Conservation (phyloP, 441 rosid species). For the Lepidium campestre region DNA sequence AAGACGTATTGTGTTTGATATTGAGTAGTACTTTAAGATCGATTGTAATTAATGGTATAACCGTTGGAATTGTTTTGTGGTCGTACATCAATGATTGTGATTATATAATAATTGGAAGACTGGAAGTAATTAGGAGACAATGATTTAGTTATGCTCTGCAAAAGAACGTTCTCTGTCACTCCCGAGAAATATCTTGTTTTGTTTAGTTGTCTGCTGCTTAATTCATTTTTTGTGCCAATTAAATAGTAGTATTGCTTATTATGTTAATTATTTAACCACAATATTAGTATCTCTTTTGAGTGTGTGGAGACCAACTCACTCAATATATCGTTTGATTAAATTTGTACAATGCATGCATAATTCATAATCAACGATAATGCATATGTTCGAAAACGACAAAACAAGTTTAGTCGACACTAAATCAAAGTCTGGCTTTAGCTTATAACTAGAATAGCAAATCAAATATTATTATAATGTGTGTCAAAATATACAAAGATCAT, state of each 20-base stretch:
- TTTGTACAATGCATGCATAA: constrained; percentile 18
- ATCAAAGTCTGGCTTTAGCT: not conserved
- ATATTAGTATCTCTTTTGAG: too few species aligned
- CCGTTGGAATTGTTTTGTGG: not conserved
- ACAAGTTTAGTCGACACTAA: not conserved
- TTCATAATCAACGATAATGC: constrained; percentile 19
- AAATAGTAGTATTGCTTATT: too few species aligned
- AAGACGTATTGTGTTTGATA: not conserved
- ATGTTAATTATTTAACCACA: too few species aligned
- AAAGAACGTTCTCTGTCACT: constrained; percentile 19
- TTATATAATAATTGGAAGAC: not conserved
- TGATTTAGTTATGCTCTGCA: constrained; percentile 23
- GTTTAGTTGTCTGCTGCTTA: not conserved
- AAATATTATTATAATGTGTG: not conserved
- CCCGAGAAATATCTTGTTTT: not conserved
- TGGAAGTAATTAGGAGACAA: constrained; percentile 9
- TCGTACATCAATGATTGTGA: not conserved
- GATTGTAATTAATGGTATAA: not conserved
- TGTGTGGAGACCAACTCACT: constrained; percentile 16
- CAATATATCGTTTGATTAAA: not conserved
- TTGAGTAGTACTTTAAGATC: not conserved
- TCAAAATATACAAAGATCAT: not conserved
- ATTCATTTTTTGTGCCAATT: not conserved
- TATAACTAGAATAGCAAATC: not conserved
- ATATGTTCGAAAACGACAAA: constrained; percentile 23